Conservation (phyloP, 495 filamentous ascomycete species). For the Talaromyces trachyspermus region DNA sequence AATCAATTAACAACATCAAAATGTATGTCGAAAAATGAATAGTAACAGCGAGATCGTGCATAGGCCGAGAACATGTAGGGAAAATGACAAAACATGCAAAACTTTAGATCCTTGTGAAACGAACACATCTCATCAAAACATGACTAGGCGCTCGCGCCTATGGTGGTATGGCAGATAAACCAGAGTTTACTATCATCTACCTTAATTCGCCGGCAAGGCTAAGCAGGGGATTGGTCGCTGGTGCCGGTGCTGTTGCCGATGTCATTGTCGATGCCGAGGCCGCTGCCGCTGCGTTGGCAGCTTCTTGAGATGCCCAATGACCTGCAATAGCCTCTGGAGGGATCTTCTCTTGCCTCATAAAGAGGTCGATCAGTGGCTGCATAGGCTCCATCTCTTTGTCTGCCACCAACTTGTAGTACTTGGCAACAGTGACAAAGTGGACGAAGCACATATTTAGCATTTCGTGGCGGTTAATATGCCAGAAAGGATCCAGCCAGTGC, state of each 20-base stretch:
- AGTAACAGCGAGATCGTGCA: neutral
- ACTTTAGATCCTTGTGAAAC: neutral
- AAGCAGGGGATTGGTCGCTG: neutral
- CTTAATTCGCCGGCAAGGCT: neutral
- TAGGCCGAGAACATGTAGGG: neutral
- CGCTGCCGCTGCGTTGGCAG: conserved; percentile 24
- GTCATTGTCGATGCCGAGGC: neutral
- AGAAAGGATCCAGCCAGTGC: conserved; percentile 75
- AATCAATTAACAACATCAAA: conserved; percentile 1
- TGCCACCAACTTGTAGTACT: conserved; percentile 71
- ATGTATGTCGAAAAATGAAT: neutral
- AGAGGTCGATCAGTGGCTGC: conserved; percentile 85
- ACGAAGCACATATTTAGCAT: conserved; percentile 93
- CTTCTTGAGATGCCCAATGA: conserved; percentile 37
- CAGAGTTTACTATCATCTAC: neutral
- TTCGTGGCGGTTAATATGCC: conserved; percentile 74
- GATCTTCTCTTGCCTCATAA: conserved; percentile 76
- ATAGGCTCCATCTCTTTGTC: conserved; percentile 87
- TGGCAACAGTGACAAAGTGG: conserved; percentile 84
- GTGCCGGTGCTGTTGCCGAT: neutral
- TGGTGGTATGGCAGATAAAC: neutral
- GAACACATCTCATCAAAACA: neutral
- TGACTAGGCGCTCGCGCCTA: conserved; percentile 5
- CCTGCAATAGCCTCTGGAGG: conserved; percentile 56
- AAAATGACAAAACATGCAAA: neutral